Evolutionary conservation across 164 flowering plant species (phyloP), one percentile per base, ranked within the genome.

Genomic region (Malania oleifera): DNA sequence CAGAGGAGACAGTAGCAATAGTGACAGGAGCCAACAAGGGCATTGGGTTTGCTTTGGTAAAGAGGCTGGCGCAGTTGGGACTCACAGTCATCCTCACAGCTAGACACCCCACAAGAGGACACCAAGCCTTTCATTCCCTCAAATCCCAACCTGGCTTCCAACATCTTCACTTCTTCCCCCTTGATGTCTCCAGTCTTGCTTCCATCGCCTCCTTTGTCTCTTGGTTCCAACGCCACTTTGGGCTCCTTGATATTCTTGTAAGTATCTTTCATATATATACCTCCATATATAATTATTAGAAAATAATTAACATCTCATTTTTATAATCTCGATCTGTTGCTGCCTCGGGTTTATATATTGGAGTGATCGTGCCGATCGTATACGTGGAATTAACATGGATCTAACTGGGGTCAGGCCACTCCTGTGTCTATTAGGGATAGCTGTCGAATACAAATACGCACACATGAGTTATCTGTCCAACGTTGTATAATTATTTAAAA

Each of bases 11-110:
- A 9, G 71, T 79, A 5, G 96, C 83, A 0, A 74, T 87, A 0
- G 91, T 91, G 24, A 91, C 96, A 0, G 97, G 97, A 28, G 93
- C 80, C 9, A 91, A 91, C 72, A 84, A 75, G 54, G 96, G 97
- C 47, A 91, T 91, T 3, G 97, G 97, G 12, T 84, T 70, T 46
- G 82, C 80, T 0, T 26, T 88, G 0, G 97, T 79, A 54, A 86
- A 76, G 74, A 51, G 59, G 35, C 61, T 91, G 11, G 83, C 89
- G 0, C 75, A 82, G 68, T 46, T 77, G 20, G 97, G 96, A 1
- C 41, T 91, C 15, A 86, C 80, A 0, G 97, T 91, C 19, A 56
- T 91, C 17, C 57, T 86, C 17, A 88, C 97, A 0, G 83, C 88
- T 2, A 76, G 97, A 70, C 85, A 86, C 61, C 47, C 17, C 0